These are phyloP conservation scores for Tubosaeta brunneosetosa DNA, from an alignment of 768 basidiomycete species.

Conservation along the genomic window DNA sequence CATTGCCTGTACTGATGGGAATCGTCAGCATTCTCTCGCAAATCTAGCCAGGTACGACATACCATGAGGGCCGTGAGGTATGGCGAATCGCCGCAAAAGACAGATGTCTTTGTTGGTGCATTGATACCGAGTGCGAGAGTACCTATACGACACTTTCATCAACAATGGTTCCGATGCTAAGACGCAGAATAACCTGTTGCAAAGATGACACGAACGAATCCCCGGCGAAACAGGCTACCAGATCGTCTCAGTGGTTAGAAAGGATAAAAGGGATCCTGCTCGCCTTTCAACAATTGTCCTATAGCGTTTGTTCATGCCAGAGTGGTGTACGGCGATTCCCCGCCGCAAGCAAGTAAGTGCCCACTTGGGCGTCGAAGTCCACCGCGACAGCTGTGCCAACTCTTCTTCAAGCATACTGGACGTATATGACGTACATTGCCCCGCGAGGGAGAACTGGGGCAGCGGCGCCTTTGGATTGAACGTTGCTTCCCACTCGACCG, in stretches of 20 bases:
- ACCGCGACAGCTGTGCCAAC: slow-evolving; percentile 33
- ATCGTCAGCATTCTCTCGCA: not conserved
- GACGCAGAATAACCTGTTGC: slow-evolving; percentile 46
- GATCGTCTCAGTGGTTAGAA: not conserved
- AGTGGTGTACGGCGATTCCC: slow-evolving; percentile 66
- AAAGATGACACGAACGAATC: slow-evolving; percentile 61
- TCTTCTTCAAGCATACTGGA: slow-evolving; percentile 47
- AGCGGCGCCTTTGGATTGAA: slow-evolving; percentile 59
- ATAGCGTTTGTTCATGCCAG: slow-evolving; percentile 64
- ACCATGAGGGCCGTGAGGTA: slow-evolving; percentile 59
- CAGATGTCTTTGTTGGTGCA: slow-evolving; percentile 61
- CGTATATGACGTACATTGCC: slow-evolving; percentile 38
- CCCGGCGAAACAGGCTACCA: slow-evolving; percentile 47
- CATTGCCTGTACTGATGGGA: slow-evolving; percentile 61
- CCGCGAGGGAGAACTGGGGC: slow-evolving; percentile 57
- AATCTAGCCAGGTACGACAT: slow-evolving; percentile 11
- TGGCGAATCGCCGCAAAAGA: slow-evolving; percentile 61
- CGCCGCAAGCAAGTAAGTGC: slow-evolving; percentile 45
- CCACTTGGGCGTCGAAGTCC: slow-evolving; percentile 38
- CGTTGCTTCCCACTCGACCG: slow-evolving; percentile 42
- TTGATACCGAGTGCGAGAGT: slow-evolving; percentile 75
- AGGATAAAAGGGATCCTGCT: not conserved
- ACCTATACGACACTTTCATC: slow-evolving; percentile 30
- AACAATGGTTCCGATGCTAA: not conserved
- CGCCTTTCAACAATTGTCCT: slow-evolving; percentile 55